Evolutionary conservation across 2,329 filamentous ascomycete species (phyloP), one percentile per base, ranked within the genome.

Genomic region (Clonostachys rosea): DNA sequence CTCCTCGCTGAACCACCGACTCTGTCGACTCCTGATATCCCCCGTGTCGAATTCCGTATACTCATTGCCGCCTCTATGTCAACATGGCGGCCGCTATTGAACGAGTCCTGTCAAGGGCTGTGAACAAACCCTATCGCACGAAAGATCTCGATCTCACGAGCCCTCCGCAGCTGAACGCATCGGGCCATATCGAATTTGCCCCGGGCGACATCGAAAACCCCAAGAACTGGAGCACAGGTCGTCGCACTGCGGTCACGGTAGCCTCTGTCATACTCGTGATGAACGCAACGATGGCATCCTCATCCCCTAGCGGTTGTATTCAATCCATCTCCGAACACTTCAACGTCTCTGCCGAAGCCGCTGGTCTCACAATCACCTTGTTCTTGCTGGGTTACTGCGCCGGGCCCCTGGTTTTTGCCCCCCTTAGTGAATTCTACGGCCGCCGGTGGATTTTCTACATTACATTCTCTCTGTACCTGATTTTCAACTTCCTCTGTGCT

Each of bases 321-420:
- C 48, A 48, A 33, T 62, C 52, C 46, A 58, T 65, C 4, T 47
- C 57, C 8, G 16, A 56, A 24, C 47, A 59, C 13, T 77, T 81
- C 46, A 52, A 62, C 14, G 67, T 82, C 3, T 78, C 75, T 0
- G 51, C 48, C 6, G 70, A 73, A 49, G 74, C 66, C 3, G 72
- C 73, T 0, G 69, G 68, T 3, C 63, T 81, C 9, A 74, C 75
- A 2, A 74, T 78, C 40, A 77, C 76, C 0, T 57, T 81, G 10
- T 82, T 80, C 53, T 63, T 81, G 24, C 64, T 81, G 5, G 78
- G 64, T 5, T 84, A 83, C 59, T 76, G 75, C 50, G 71, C 75
- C 3, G 81, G 81, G 0, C 81, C 81, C 1, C 63, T 84, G 4
- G 43, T 81, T 3, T 83, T 79, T 54, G 79, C 78, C 2, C 80